Conservation (phyloP, 352 stramenopile species). For the Globisporangium spinosum region DNA sequence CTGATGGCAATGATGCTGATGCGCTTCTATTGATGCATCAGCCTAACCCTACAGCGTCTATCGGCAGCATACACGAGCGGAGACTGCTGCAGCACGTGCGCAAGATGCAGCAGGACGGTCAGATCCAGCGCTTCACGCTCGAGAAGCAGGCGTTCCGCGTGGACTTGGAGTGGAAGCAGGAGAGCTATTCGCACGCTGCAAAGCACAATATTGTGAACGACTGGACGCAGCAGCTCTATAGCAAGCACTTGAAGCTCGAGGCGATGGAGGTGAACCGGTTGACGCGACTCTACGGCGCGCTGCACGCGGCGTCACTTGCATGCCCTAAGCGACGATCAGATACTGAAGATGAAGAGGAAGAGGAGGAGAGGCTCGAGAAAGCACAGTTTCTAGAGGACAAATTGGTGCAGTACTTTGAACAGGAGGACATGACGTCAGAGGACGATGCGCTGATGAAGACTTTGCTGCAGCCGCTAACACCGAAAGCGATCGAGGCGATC, state of each 20-base stretch:
- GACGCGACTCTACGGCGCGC: conserved; percentile 47
- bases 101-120: conserved; percentile 43
- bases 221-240: conserved; percentile 51
- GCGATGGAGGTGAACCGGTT: conserved; percentile 54
- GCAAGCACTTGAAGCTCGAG: conserved; percentile 56
- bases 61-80: conserved; percentile 33
- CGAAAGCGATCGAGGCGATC: conserved; percentile 46
- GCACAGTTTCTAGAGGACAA: conserved; percentile 40
- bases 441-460: conserved; percentile 37
- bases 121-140: conserved; percentile 56
- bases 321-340: neutral
- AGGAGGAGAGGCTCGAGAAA: conserved; percentile 27
- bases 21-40: neutral
- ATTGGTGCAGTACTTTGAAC: conserved; percentile 65
- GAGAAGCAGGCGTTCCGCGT: conserved; percentile 49
- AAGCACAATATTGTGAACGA: conserved; percentile 20
- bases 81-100: conserved; percentile 52
- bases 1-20: neutral
- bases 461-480: conserved; percentile 46
- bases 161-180: conserved; percentile 30
- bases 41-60: conserved; percentile 6
- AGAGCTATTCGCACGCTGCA: neutral
- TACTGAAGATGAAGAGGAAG: neutral
- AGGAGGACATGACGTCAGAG: conserved; percentile 26
- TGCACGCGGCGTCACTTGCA: conserved; percentile 36